These are phyloP conservation scores for Periconia macrospinosa DNA, from an alignment of 2,329 filamentous ascomycete genomes.

Conservation along the genomic window DNA sequence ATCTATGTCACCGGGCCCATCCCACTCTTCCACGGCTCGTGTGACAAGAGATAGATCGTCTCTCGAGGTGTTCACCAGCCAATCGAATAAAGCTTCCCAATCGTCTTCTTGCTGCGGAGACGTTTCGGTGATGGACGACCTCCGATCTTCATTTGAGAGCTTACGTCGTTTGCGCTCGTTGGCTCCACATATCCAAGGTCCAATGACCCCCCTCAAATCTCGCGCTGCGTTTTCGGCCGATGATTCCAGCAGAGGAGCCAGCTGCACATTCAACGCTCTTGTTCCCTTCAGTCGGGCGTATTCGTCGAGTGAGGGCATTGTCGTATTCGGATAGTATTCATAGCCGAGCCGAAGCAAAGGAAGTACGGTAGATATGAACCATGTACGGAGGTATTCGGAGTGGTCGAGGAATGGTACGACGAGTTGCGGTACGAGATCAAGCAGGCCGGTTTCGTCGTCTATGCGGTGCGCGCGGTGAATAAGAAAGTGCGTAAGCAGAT, in stretches of 20 bases:
- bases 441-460: conserved; percentile 71
- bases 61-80: conserved; percentile 64
- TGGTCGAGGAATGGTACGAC: conserved; percentile 68
- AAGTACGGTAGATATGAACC: conserved; percentile 70
- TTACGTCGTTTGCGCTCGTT: conserved; percentile 59
- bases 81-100: conserved; percentile 71
- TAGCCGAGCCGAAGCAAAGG: conserved; percentile 70
- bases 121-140: conserved; percentile 41
- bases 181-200: conserved; percentile 73
- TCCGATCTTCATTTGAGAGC: conserved; percentile 37
- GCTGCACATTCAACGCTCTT: conserved; percentile 62
- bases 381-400: conserved; percentile 63
- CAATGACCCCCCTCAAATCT: conserved; percentile 69
- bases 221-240: conserved; percentile 54
- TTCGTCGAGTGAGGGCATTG: conserved; percentile 59
- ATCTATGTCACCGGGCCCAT: conserved; percentile 71
- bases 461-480: conserved; percentile 69
- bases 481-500: conserved; percentile 65
- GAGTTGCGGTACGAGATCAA: conserved; percentile 68
- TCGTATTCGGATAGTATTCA: conserved; percentile 65
- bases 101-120: conserved; percentile 44
- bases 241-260: conserved; percentile 42
- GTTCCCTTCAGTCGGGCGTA: conserved; percentile 66
- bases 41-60: conserved; percentile 65
- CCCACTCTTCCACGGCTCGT: conserved; percentile 69